Evolutionary conservation across 2,329 filamentous ascomycete species (phyloP), one percentile per base, ranked within the genome.

Genomic region (Colletotrichum theobromicola): DNA sequence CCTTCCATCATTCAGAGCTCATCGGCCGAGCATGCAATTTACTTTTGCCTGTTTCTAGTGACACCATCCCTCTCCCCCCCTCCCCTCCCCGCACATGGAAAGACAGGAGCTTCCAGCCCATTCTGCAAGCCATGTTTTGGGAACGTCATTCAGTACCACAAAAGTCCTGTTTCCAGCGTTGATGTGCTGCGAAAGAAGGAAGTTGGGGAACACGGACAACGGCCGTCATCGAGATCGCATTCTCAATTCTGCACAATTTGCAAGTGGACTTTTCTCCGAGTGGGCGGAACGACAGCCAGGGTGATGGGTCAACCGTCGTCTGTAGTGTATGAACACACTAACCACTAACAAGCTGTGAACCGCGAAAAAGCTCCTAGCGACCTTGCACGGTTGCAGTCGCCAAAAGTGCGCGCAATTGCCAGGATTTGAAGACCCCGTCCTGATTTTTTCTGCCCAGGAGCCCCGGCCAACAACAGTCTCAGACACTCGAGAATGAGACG

Each of bases 321-420:
- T 53, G 24, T 64, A n/a, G 24, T 53, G 18, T 28, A 26, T 26
- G 42, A 46, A 46, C 42, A 46, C 42, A 46, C 42, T 46, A 46
- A 21, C 42, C 42, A 46, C 42, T 46, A 21, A 46, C 42, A 46
- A 46, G 42, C 42, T 46, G 42, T 46, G 26, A 26, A 35, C 50
- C 30, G 42, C 53, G 13, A 35, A 67, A 72, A 73, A 64, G 21
- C 46, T 68, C 34, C 63, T 73, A 75, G 64, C 63, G 63, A 62
- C 34, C 34, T 72, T n/a, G 69, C 72, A 75, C 37, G 67, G 72
- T 71, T 66, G 72, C 67, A 55, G 37, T 71, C 67, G 30, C 37
- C 53, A 66, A 66, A 71, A 24, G 67, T 61, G 69, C 64, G 32
- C 70, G 21, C 72, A 67, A 21, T 42, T 64, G 13, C 34, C 30